A percentile compares a stretch with the other conserved stretches of the same genome.
These are phyloP conservation scores for Fusarium virguliforme DNA, from an alignment of 2,329 filamentous ascomycete species.

Conservation along the genomic window DNA sequence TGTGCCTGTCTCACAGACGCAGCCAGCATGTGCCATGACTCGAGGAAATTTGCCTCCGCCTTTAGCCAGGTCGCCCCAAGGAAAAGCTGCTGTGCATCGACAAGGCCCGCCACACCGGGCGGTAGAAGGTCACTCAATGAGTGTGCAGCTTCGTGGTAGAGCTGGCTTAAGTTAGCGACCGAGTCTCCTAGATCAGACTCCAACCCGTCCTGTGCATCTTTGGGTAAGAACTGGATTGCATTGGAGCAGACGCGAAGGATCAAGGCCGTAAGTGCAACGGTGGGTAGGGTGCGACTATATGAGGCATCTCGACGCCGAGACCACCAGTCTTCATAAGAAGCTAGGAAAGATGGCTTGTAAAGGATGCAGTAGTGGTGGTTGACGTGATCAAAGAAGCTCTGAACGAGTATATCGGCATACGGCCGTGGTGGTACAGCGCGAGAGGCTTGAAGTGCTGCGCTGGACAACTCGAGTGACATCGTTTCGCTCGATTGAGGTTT, in stretches of 20 bases:
- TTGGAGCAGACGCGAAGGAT: not conserved
- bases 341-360: not conserved
- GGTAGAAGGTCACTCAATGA: not conserved
- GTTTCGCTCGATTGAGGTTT: not conserved
- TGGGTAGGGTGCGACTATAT: not conserved
- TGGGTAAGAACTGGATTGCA: not conserved
- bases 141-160: not conserved
- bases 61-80: slow-evolving; percentile 5
- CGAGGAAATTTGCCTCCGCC: slow-evolving; percentile 1
- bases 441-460: not conserved
- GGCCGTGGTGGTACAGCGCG: not conserved
- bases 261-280: not conserved
- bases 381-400: slow-evolving; percentile 1
- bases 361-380: slow-evolving; percentile 4
- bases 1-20: not conserved
- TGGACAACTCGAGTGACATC: not conserved
- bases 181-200: not conserved
- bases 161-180: not conserved
- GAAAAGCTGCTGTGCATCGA: slow-evolving; percentile 4
- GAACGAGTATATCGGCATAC: not conserved
- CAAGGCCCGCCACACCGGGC: not conserved
- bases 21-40: not conserved
- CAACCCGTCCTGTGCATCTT: not conserved
- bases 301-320: not conserved
- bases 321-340: not conserved